A percentile compares a stretch with the other conserved stretches of the same genome.
phyloP scores from a whole-genome alignment of 306 rosid species.

The Dalbergia cultrata region DNA sequence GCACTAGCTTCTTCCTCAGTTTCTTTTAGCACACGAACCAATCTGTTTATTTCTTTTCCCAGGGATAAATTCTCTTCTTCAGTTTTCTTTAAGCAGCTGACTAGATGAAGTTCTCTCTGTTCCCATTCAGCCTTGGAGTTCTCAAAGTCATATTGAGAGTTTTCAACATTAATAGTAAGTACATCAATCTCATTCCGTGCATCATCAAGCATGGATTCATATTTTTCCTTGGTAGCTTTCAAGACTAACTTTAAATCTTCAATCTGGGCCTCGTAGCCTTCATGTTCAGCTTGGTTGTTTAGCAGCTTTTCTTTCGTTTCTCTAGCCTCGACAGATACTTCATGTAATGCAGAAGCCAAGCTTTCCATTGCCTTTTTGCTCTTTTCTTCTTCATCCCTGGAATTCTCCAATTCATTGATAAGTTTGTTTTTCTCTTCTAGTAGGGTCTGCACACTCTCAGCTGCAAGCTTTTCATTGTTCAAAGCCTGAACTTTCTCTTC shows the following conservation, averaged over 20 bases:
- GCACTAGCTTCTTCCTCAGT: conserved; percentile 74
- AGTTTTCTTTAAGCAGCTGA: conserved; percentile 67
- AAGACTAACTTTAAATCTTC: conserved; percentile 81
- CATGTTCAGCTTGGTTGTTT: conserved; percentile 63
- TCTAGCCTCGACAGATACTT: conserved; percentile 86
- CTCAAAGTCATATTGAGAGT: conserved; percentile 65
- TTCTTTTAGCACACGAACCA: conserved; percentile 73
- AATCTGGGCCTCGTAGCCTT: conserved; percentile 67
- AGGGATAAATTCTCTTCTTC: conserved; percentile 67
- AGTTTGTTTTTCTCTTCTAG: conserved; percentile 90
- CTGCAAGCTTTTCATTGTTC: conserved; percentile 85
- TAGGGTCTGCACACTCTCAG: conserved; percentile 84
- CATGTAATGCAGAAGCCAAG: conserved; percentile 95
- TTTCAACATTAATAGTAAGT: conserved; percentile 63
- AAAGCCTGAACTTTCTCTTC: conserved; percentile 90
- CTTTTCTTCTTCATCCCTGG: conserved; percentile 90
- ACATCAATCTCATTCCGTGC: conserved; percentile 71
- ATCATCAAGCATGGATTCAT: conserved; percentile 73
- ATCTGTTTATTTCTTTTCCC: conserved; percentile 78
- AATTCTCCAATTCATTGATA: conserved; percentile 76
- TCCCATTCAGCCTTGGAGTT: conserved; percentile 81
- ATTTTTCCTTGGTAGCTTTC: conserved; percentile 84
- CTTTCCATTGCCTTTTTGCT: conserved; percentile 98
- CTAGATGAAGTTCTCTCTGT: conserved; percentile 75
- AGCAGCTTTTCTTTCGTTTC: conserved; percentile 79